Evolutionary conservation across 352 stramenopile genomes (phyloP), one percentile per base, ranked within the genome.

Genomic region (Phytophthora cryptogea): DNA sequence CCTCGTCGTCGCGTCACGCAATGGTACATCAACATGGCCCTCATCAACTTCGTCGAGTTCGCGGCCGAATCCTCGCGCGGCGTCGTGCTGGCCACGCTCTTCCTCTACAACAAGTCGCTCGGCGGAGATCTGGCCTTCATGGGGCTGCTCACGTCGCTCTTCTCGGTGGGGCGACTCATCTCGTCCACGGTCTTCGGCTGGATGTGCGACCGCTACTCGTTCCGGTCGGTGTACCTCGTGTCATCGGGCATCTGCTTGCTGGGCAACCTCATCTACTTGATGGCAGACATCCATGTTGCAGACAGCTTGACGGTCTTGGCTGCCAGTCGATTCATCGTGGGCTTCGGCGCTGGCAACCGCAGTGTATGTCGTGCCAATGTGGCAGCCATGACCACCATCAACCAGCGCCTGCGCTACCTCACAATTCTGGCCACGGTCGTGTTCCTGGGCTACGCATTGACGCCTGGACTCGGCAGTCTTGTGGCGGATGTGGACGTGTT

Each of bases 1-100:
- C 79, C 77, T 50, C 72, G 72, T 10, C 50, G 60, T 42, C 77
- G 79, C 32, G 33, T 80, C n/a, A 58, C 63, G 28, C 66, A 74
- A 54, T 94, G 84, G 84, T 86, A 87, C 59, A 66, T 88, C 51
- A 87, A 92, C 63, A 92, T 94, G 78, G 68, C 69, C 36, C 72
- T 94, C 30, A 74, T 94, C 76, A 92, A 94, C 74, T 88, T 94
- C 59, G 78, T 94, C 57, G 84, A 94, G 57, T 92, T 94, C 59
- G 59, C 84, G 17, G 84, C 82, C 31, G 84, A 94, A 54, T 90
- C 80, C 2, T 90, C 84, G 26, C 78, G 84, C 16, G 84, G 84
- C 44, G 68, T 94, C 27, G 83, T 92, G 63, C 68, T 94, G 57
- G 72, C 84, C 43, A 92, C 84, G 44, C 79, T 94, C 32, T 94